A percentile compares a stretch with the other conserved stretches of the same genome.
Conservation (phyloP, 129 eudicot genomes). For the Escallonia rubra region DNA sequence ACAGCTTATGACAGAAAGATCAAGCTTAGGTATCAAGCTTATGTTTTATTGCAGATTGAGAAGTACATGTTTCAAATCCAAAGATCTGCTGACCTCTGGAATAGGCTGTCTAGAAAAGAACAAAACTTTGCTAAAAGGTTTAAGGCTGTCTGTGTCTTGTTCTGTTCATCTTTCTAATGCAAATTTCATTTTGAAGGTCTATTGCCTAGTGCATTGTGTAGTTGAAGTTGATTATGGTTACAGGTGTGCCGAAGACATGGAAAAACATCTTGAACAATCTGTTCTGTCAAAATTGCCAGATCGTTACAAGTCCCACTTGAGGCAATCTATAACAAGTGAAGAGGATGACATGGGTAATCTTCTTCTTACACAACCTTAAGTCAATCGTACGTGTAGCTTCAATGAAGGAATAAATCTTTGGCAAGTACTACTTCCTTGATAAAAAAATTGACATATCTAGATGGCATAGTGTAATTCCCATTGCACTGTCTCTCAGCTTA, state of each 20-base stretch:
- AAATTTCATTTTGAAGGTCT: constrained; percentile 1
- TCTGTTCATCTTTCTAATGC: neutral
- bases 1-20: too few relatives aligned
- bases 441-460: too few relatives aligned
- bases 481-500: too few relatives aligned
- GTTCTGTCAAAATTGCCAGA: constrained; percentile 38
- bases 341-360: constrained; percentile 55
- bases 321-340: constrained; percentile 52
- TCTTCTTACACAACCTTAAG: neutral
- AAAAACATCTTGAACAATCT: too few relatives aligned
- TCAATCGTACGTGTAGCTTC: neutral
- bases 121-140: constrained; percentile 5
- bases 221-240: constrained; percentile 5
- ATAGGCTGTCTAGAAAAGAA: too few relatives aligned
- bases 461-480: neutral
- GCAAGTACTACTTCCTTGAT: neutral
- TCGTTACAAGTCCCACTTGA: constrained; percentile 36
- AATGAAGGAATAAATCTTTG: neutral
- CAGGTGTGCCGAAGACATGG: constrained; percentile 23
- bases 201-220: neutral
- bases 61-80: too few relatives aligned
- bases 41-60: constrained; percentile 42
- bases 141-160: neutral
- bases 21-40: too few relatives aligned
- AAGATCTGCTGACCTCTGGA: too few relatives aligned